Evolutionary conservation across 225 moss, liverwort and hornwort genomes (phyloP).

Genomic region (Bryoerythrophyllum caledonicum): DNA sequence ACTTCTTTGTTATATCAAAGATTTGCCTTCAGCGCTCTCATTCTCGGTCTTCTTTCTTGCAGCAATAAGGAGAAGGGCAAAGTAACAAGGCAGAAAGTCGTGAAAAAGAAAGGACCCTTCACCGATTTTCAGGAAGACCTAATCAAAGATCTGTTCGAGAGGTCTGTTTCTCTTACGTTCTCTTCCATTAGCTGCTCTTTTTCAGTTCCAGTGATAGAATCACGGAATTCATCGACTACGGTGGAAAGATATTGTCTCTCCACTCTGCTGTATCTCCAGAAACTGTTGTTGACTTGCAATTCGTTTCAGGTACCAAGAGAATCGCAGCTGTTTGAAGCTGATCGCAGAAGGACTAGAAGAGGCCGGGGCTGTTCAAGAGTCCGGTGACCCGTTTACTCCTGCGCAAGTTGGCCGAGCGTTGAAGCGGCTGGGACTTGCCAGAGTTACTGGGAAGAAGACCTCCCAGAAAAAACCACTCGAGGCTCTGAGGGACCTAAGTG

Average conservation of each 20-base stretch:
- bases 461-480: constrained; percentile 32
- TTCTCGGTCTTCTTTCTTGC: constrained; percentile 25
- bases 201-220: neutral
- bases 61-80: constrained; percentile 54
- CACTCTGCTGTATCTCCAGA: neutral
- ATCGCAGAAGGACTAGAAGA: constrained; percentile 51
- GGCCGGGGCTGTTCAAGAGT: constrained; percentile 53
- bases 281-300: constrained; percentile 7
- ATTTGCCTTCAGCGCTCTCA: neutral
- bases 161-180: constrained; percentile 36
- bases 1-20: neutral
- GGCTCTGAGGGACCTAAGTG: constrained; percentile 34
- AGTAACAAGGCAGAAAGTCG: constrained; percentile 38
- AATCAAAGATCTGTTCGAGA: constrained; percentile 68
- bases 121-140: constrained; percentile 62
- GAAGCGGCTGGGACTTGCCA: constrained; percentile 60
- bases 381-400: constrained; percentile 49
- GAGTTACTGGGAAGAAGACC: constrained; percentile 37
- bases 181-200: neutral
- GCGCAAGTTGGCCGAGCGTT: constrained; percentile 76
- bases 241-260: neutral
- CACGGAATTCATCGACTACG: neutral
- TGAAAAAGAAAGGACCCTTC: constrained; percentile 46
- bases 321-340: constrained; percentile 43
- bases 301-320: constrained; percentile 57